Evolutionary conservation across 169 alveolate genomes (phyloP).

Genomic region (Eimeria praecox): DNA sequence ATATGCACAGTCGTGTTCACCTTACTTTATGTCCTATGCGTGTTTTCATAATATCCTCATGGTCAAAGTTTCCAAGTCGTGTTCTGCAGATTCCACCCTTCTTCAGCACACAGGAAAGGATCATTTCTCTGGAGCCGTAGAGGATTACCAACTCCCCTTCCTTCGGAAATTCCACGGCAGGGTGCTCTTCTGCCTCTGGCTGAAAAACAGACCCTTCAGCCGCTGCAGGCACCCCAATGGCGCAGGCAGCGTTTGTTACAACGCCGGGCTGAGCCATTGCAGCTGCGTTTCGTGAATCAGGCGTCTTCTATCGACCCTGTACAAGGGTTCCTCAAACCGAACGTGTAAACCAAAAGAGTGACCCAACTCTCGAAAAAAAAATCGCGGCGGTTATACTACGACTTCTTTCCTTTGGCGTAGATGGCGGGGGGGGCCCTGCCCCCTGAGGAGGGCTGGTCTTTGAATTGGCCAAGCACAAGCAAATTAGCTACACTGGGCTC

Average conservation of each 20-base stretch:
- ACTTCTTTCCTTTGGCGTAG: neutral
- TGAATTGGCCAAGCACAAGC: neutral
- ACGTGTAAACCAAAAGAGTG: neutral
- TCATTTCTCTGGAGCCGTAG: conserved; percentile 74
- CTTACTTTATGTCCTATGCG: conserved; percentile 80
- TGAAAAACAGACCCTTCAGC: neutral
- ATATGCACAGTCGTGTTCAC: neutral
- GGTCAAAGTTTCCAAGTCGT: conserved; percentile 78
- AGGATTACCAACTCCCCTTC: conserved; percentile 82
- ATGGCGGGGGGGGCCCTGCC: neutral
- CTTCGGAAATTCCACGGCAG: neutral
- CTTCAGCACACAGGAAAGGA: conserved; percentile 32
- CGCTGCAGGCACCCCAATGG: neutral
- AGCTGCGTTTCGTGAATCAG: neutral
- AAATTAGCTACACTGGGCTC: neutral
- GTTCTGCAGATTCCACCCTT: conserved; percentile 56
- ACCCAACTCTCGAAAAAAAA: neutral
- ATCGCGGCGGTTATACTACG: neutral
- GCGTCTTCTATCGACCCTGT: neutral
- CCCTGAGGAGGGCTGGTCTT: neutral
- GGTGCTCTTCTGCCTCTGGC: neutral
- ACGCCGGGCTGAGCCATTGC: conserved; percentile 5
- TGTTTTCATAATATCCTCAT: conserved; percentile 76
- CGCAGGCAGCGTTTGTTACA: neutral
- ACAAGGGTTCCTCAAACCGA: neutral